Evolutionary conservation across 768 basidiomycete species (phyloP), one percentile per base, ranked within the genome.

Genomic region (Pleurotus platypus): DNA sequence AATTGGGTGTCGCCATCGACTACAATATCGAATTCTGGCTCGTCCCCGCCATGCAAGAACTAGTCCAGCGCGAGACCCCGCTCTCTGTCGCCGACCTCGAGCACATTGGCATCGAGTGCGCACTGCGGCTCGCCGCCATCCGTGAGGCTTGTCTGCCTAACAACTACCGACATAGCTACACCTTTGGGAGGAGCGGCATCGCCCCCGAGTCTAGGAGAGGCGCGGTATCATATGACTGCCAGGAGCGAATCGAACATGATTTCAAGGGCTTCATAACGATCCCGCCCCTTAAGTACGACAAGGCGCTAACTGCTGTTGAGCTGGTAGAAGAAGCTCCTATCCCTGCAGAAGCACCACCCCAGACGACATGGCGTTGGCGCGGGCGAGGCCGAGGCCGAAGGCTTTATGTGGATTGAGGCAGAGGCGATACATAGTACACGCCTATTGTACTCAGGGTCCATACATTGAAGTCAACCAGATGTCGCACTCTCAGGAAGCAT

Each of bases 21-120:
- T 59, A 59, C 50, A 27, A 49, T 13, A 40, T 59, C 22, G 38
- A 35, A 7, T 8, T 22, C 13, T 59, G 58, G 58, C 22, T 56
- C 18, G 18, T 56, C 20, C 46, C 54, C 18, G 20, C 58, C 26
- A 37, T 59, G 26, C 38, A 56, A 2, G 16, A 48, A 11, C 35
- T 56, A 16, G 46, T 53, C 2, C 16, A 27, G 35, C 58, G 38
- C n/a, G 16, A 4, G 16, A 22, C 55, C 42, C 64, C 67, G 13
- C 58, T 72, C 30, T 53, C 45, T 22, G 39, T 64, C 2, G 48
- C 58, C 9, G 72, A 73, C 16, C 60, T 55, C 2, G 53, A 43
- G 1, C 55, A 38, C 15, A 42, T 75, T 12, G 73, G 74, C 2
- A 8, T 58, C 11, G 53, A 58, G 7, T 58, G 48, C 16, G 56